Percentiles rank a stretch among this genome's conserved stretches.
These are phyloP conservation scores for Alloteropsis angusta DNA, from an alignment of 202 grass and related monocot genomes.

Conservation along the genomic window DNA sequence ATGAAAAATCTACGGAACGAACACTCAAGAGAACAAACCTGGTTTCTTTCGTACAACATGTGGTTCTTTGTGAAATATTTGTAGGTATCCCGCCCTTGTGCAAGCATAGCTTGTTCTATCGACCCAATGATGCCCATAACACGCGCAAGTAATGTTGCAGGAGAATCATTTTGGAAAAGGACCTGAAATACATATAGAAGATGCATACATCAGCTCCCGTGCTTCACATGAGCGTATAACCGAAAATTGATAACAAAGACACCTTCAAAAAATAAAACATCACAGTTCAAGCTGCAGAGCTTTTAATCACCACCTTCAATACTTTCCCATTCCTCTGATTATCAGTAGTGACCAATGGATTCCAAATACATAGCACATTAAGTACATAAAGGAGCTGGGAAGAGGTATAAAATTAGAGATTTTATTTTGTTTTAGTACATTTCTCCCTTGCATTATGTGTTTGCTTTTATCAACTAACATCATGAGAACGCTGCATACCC, in stretches of 20 bases:
- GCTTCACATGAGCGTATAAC: neutral
- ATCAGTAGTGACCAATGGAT: neutral
- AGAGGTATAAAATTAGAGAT: neutral
- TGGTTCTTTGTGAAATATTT: constrained; percentile 99
- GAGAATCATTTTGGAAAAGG: constrained; percentile 99
- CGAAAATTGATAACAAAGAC: neutral
- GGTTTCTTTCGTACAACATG: constrained; percentile 99
- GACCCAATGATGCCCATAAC: constrained; percentile 88
- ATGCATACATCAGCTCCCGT: constrained; percentile 6
- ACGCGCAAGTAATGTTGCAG: constrained; percentile 82
- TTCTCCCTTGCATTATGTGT: neutral
- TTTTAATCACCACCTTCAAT: neutral
- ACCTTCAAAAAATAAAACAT: neutral
- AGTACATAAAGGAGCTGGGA: neutral
- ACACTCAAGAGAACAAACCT: constrained; percentile 46
- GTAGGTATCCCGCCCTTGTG: constrained; percentile 84
- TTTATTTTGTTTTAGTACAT: neutral
- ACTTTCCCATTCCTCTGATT: neutral
- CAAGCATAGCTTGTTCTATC: constrained; percentile 97
- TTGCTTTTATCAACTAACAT: neutral
- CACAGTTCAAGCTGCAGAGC: neutral
- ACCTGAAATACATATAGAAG: constrained; percentile 45
- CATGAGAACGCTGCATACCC: neutral
- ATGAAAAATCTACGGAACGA: neutral
- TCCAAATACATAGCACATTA: neutral